Evolutionary conservation across 306 rosid genomes (phyloP).

Genomic region (Glycine tomentella): DNA sequence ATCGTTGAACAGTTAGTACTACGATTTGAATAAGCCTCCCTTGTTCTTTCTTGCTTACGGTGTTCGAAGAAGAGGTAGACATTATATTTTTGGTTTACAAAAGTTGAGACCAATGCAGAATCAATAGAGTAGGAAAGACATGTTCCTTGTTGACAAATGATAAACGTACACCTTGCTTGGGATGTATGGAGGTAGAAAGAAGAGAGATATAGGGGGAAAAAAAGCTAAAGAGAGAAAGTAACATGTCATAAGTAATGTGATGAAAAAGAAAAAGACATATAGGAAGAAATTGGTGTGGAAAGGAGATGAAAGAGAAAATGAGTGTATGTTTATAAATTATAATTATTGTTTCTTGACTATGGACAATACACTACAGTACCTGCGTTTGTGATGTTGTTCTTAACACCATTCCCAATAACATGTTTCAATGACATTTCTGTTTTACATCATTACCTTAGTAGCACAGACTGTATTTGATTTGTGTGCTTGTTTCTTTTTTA

Average conservation of each 20-base stretch:
- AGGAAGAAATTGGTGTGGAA: not conserved
- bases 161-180: not conserved
- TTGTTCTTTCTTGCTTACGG: constrained; percentile 20
- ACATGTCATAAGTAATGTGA: not conserved
- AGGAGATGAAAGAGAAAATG: not conserved
- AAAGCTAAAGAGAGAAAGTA: not conserved
- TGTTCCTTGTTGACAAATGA: constrained; percentile 12
- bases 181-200: not conserved
- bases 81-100: constrained; percentile 21
- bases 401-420: constrained; percentile 17
- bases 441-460: not conserved
- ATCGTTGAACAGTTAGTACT: not conserved
- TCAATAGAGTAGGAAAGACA: constrained; percentile 5
- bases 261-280: not conserved
- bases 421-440: constrained; percentile 20
- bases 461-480: not conserved
- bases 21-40: not conserved
- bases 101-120: constrained; percentile 12
- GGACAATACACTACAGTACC: not conserved
- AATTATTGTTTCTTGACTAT: constrained; percentile 22
- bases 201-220: not conserved
- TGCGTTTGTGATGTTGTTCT: constrained; percentile 22
- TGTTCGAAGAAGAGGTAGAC: constrained; percentile 18
- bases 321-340: not conserved
- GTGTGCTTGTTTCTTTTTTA: constrained; percentile 17